Evolutionary conservation across 192 early-diverging fungal species (phyloP).

Genomic region (Coemansia sp.): DNA sequence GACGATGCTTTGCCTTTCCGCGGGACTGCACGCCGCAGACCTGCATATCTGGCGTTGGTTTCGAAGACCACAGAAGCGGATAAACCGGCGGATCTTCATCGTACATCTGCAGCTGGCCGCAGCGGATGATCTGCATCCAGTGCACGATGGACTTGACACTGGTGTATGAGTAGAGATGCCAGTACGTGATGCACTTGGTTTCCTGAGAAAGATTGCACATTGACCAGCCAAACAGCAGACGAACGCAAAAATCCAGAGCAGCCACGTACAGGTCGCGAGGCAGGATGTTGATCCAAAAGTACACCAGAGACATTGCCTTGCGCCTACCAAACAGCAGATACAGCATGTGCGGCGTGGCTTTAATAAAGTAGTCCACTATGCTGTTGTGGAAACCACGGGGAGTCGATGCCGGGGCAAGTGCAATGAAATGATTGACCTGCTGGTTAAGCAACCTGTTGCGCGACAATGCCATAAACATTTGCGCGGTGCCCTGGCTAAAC

Average conservation of each 20-base stretch:
- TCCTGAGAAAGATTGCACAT: slow-evolving; percentile 64
- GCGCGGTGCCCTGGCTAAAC: slow-evolving; percentile 94
- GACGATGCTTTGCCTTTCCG: background rate
- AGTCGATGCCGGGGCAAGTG: slow-evolving; percentile 87
- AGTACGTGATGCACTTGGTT: slow-evolving; percentile 78
- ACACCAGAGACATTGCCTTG: slow-evolving; percentile 69
- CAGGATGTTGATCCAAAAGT: slow-evolving; percentile 85
- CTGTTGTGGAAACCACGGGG: slow-evolving; percentile 79
- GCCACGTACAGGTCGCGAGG: slow-evolving; percentile 71
- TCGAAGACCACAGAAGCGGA: slow-evolving; percentile 37
- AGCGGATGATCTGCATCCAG: slow-evolving; percentile 95
- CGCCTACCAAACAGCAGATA: slow-evolving; percentile 89
- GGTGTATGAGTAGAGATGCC: slow-evolving; percentile 84
- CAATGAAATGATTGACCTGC: slow-evolving; percentile 86
- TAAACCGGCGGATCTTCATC: slow-evolving; percentile 72
- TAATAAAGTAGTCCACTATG: slow-evolving; percentile 77
- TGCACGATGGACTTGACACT: slow-evolving; percentile 92
- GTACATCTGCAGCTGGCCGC: slow-evolving; percentile 87
- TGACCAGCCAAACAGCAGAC: slow-evolving; percentile 84
- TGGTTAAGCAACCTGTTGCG: slow-evolving; percentile 76
- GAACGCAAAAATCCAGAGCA: slow-evolving; percentile 68
- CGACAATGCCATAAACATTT: slow-evolving; percentile 85
- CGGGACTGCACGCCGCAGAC: background rate
- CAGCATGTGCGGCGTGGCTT: slow-evolving; percentile 81
- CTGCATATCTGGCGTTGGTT: background rate